phyloP scores from a whole-genome alignment of 352 stramenopile species.

The Phytophthora quininea region DNA sequence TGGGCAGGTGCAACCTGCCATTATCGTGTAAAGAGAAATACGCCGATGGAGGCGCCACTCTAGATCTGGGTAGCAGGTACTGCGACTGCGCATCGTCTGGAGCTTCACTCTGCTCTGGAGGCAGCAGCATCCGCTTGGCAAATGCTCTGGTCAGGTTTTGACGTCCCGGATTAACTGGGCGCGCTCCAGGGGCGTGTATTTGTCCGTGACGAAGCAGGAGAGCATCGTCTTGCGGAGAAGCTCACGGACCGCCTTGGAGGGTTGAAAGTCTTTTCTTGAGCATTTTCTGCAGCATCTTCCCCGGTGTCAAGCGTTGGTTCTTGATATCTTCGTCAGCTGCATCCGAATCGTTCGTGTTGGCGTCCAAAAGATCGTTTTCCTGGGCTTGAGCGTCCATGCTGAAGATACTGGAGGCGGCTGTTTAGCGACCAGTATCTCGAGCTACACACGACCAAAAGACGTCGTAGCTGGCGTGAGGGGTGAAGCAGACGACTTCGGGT shows the following conservation, averaged over 20 bases:
- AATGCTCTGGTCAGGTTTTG: constrained; percentile 39
- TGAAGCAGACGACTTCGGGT: too few relatives aligned
- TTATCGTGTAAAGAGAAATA: constrained; percentile 74
- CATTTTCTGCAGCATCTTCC: too few relatives aligned
- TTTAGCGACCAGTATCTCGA: too few relatives aligned
- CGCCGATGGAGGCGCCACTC: constrained; percentile 53
- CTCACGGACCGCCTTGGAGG: constrained; percentile 33
- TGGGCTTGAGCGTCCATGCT: too few relatives aligned
- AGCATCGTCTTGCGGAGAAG: constrained; percentile 49
- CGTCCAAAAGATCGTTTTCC: constrained; percentile 9
- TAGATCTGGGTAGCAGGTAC: constrained; percentile 36
- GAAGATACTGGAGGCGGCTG: too few relatives aligned
- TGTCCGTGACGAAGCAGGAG: constrained; percentile 38
- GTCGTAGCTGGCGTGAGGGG: too few relatives aligned
- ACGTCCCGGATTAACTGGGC: constrained; percentile 37
- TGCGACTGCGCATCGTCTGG: constrained; percentile 30
- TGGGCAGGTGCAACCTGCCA: constrained; percentile 70
- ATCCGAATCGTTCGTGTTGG: constrained; percentile 1
- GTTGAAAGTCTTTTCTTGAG: constrained; percentile 15
- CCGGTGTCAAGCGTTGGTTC: too few relatives aligned
- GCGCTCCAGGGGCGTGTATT: constrained; percentile 23
- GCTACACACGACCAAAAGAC: too few relatives aligned
- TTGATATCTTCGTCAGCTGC: background rate
- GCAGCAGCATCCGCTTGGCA: constrained; percentile 39
- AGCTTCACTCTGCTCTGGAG: constrained; percentile 19